phyloP scores from a whole-genome alignment of 352 stramenopile genomes.

The Phytophthora capsici region DNA sequence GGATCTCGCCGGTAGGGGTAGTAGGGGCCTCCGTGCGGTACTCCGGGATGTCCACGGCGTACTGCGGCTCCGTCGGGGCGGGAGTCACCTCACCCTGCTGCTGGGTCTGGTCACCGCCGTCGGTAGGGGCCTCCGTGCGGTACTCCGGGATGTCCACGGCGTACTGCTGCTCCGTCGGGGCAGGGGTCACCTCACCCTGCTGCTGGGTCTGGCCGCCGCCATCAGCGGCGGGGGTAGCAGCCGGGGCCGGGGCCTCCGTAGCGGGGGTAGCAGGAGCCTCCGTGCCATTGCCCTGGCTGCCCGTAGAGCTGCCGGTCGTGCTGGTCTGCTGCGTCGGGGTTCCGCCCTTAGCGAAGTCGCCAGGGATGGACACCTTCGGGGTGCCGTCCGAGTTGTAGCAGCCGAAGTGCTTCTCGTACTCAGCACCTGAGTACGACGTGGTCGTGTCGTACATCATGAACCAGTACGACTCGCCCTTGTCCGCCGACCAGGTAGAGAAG shows the following conservation, averaged over 20 bases:
- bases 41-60: conserved; percentile 12
- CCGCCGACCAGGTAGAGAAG: conserved; percentile 44
- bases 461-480: conserved; percentile 45
- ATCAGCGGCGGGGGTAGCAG: neutral
- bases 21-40: conserved; percentile 9
- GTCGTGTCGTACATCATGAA: conserved; percentile 77
- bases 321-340: conserved; percentile 9
- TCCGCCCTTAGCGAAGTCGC: conserved; percentile 1
- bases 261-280: neutral
- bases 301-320: neutral
- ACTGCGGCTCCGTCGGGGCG: conserved; percentile 10
- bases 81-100: conserved; percentile 13
- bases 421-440: conserved; percentile 42
- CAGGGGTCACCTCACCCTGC: conserved; percentile 6
- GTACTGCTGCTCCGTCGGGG: conserved; percentile 14
- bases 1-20: conserved; percentile 12
- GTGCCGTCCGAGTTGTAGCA: conserved; percentile 40
- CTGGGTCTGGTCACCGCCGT: conserved; percentile 23
- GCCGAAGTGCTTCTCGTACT: conserved; percentile 74
- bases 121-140: conserved; percentile 5
- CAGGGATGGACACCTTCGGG: conserved; percentile 49
- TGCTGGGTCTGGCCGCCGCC: conserved; percentile 22
- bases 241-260: conserved; percentile 4
- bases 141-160: conserved; percentile 15
- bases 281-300: neutral